Evolutionary conservation across 257 asterid genomes (phyloP).

Genomic region (Echites panduratus): DNA sequence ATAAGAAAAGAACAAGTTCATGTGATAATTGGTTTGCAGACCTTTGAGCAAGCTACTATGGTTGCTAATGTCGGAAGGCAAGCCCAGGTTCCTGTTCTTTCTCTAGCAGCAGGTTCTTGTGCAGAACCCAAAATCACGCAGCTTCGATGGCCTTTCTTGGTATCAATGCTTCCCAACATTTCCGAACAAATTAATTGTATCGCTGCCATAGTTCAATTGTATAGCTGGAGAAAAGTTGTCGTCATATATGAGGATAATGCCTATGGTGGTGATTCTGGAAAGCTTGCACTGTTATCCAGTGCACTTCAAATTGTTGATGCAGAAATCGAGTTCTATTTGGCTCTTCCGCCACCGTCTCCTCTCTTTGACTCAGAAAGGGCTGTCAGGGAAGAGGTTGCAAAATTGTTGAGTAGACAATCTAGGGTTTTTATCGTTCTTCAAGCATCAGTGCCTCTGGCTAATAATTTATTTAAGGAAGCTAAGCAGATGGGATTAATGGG

Average conservation of each 20-base stretch:
- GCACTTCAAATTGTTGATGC: conserved; percentile 22
- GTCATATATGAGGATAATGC: conserved; percentile 28
- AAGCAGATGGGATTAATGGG: conserved; percentile 29
- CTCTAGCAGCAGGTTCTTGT: conserved; percentile 26
- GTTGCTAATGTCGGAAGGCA: conserved; percentile 34
- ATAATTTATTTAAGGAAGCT: conserved; percentile 30
- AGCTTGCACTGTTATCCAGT: conserved; percentile 25
- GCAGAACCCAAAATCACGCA: conserved; percentile 13
- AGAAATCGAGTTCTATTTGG: conserved; percentile 27
- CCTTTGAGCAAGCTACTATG: conserved; percentile 43
- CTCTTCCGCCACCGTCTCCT: conserved; percentile 31
- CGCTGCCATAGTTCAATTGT: conserved; percentile 22
- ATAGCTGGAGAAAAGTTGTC: conserved; percentile 34
- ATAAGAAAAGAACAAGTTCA: conserved; percentile 21
- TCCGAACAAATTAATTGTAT: conserved; percentile 26
- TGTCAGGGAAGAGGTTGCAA: conserved; percentile 21
- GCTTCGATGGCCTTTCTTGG: conserved; percentile 39
- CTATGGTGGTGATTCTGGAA: conserved; percentile 31
- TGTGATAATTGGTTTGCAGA: conserved; percentile 28
- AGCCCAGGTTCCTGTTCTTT: conserved; percentile 34
- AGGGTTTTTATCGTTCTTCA: conserved; percentile 39
- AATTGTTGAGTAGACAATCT: conserved; percentile 27
- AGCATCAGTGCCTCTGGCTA: conserved; percentile 27
- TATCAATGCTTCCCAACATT: conserved; percentile 26
- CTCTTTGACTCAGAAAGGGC: conserved; percentile 20